Base-by-base conservation (phyloP, 2,329 filamentous ascomycete species). In the Paraphaeosphaeria sporulosa region DNA sequence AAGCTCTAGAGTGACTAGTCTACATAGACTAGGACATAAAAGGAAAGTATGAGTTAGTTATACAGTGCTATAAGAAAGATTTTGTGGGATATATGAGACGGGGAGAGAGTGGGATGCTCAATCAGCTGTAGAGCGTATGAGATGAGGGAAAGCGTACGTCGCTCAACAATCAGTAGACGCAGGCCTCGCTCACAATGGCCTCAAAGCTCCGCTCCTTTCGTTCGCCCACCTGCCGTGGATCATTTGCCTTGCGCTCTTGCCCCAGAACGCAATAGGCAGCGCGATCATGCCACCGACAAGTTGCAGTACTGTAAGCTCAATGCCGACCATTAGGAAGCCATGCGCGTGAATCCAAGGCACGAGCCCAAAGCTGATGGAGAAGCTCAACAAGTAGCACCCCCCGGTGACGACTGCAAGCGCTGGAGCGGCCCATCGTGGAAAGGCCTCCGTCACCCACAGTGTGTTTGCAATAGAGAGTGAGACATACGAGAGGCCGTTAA, bases 251-350 rank as follows among this genome's bases (percentile, higher is more conserved):
- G 65, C 60, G 21, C 59, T 67, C 59, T 74, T 75, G 0, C 72
- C 73, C 70, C 69, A 74, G 46, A 75, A 74, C 0, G 70, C 71
- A n/a, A 73, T 63, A 0, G 72, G 73, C 34, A 74, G 32, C 4
- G 65, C 64, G 3, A 75, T 59, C 5, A 73, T 32, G 3, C 73
- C 73, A 13, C 63, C 52, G 0, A 67, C 47, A 19, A 80, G 57
- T 63, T 82, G 62, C 63, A 80, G 58, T 44, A 75, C 47, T 69
- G 74, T 52, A 67, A 79, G 59, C 64, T 81, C 52, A 64, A 79
- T 60, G 49, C 75, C 64, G 47, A 76, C 61, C 57, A 72, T 34
- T 67, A 71, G 57, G 51, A 64, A 72, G 0, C 71, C 72, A 23
- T 76, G 71, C 6, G 65, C 57, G 0, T 46, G 44, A 12, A 73